Evolutionary conservation across 495 filamentous ascomycete genomes (phyloP).

Genomic region (Penicillium samsonianum): DNA sequence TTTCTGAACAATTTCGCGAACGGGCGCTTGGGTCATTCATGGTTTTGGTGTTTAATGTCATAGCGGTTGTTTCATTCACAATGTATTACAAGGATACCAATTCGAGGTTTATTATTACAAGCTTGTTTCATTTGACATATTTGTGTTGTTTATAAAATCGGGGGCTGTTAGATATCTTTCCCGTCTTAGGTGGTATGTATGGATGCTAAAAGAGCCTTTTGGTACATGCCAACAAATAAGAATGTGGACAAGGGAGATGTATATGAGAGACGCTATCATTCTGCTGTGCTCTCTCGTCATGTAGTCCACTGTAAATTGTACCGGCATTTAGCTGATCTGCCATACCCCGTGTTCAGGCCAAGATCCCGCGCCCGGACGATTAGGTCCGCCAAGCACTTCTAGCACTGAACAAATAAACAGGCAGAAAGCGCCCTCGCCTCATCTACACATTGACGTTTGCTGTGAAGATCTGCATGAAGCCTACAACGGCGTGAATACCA

Average conservation of each 20-base stretch:
- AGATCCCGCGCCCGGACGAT: constrained; percentile 12
- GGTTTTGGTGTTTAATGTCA: constrained; percentile 11
- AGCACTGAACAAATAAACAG: constrained; percentile 9
- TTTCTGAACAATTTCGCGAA: neutral
- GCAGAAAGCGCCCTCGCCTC: constrained; percentile 3
- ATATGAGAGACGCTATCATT: neutral
- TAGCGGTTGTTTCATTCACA: constrained; percentile 10
- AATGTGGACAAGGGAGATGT: too few relatives aligned
- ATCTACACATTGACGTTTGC: neutral
- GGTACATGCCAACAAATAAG: neutral
- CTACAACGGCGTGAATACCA: constrained; percentile 22
- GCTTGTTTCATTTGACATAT: neutral
- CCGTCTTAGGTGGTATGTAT: neutral
- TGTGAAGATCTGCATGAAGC: constrained; percentile 33
- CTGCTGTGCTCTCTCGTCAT: neutral
- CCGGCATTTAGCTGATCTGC: constrained; percentile 6
- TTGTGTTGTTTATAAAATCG: neutral
- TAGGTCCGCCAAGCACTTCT: constrained; percentile 20
- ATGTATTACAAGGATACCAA: constrained; percentile 15
- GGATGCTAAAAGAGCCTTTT: neutral
- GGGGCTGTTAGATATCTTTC: neutral
- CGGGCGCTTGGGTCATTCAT: constrained; percentile 13
- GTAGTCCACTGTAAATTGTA: neutral
- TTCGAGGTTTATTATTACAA: constrained; percentile 1
- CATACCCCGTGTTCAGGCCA: constrained; percentile 15